A percentile compares a stretch with the other conserved stretches of the same genome.
Evolutionary conservation across 805 yeast species (phyloP).

Genomic region (Clavispora asparagi): DNA sequence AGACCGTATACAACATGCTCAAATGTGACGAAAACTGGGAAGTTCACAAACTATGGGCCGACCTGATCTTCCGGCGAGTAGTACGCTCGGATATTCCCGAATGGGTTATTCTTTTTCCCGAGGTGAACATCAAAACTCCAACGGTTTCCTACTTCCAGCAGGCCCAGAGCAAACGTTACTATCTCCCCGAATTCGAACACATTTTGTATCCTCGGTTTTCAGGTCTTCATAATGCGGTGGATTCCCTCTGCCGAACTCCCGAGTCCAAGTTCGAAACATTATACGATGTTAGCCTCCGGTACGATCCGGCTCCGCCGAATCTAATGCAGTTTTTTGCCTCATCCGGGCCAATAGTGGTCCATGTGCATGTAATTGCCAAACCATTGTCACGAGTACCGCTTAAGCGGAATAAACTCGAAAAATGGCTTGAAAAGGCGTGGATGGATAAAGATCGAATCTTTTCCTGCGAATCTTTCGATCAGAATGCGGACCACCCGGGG

Average conservation of each 20-base stretch:
- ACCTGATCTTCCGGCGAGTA: slow-evolving; percentile 30
- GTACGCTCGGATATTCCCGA: slow-evolving; percentile 36
- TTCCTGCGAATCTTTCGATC: background rate
- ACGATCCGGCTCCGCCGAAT: slow-evolving; percentile 27
- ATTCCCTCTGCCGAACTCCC: slow-evolving; percentile 29
- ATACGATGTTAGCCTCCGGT: slow-evolving; percentile 53
- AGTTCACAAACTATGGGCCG: slow-evolving; percentile 34
- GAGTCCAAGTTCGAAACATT: slow-evolving; percentile 38
- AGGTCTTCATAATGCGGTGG: slow-evolving; percentile 47
- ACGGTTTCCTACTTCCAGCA: slow-evolving; percentile 47
- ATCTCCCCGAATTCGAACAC: slow-evolving; percentile 54
- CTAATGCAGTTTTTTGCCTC: slow-evolving; percentile 27
- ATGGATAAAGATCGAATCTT: slow-evolving; percentile 52
- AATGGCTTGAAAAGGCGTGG: slow-evolving; percentile 78
- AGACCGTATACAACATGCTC: slow-evolving; percentile 41
- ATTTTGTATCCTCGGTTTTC: slow-evolving; percentile 76
- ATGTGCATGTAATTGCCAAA: slow-evolving; percentile 45
- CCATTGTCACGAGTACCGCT: slow-evolving; percentile 44
- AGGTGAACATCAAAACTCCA: slow-evolving; percentile 65
- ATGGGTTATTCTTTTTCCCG: slow-evolving; percentile 80
- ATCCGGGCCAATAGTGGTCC: slow-evolving; percentile 28
- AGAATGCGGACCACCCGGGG: background rate
- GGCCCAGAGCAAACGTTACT: slow-evolving; percentile 49
- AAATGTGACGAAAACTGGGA: slow-evolving; percentile 71
- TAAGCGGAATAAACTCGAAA: slow-evolving; percentile 54